Evolutionary conservation across 306 rosid genomes (phyloP).

Genomic region (Cicer cuneatum): DNA sequence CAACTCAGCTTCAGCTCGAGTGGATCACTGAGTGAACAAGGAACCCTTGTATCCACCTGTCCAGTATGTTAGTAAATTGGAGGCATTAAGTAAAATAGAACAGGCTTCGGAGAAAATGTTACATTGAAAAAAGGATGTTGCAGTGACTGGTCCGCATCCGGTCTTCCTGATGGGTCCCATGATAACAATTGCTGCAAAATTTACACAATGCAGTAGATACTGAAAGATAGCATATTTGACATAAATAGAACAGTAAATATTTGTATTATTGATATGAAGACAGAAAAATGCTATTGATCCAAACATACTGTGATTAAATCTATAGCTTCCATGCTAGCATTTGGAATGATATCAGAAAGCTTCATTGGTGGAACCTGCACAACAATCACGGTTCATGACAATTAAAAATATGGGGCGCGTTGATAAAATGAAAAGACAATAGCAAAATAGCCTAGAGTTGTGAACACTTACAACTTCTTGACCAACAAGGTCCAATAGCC

Average conservation of each 20-base stretch:
- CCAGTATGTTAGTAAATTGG: constrained; percentile 47
- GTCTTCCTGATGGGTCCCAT: constrained; percentile 88
- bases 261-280: constrained; percentile 13
- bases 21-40: constrained; percentile 65
- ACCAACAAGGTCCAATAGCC: constrained; percentile 56
- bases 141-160: constrained; percentile 71
- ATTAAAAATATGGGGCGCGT: constrained; percentile 12
- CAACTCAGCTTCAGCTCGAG: constrained; percentile 85
- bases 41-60: constrained; percentile 70
- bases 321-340: constrained; percentile 80
- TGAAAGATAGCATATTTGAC: constrained; percentile 25
- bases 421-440: constrained; percentile 22
- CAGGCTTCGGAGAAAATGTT: constrained; percentile 44
- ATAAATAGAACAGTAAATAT: constrained; percentile 24
- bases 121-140: constrained; percentile 86
- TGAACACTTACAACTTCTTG: constrained; percentile 63
- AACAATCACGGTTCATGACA: constrained; percentile 25
- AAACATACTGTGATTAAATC: constrained; percentile 73
- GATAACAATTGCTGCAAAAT: constrained; percentile 66
- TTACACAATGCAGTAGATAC: constrained; percentile 42
- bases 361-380: constrained; percentile 67
- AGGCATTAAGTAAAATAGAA: constrained; percentile 29
- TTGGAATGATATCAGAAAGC: constrained; percentile 75
- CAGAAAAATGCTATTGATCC: constrained; percentile 34
- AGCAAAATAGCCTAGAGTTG: too few species aligned